These are phyloP conservation scores for Ophiostoma ulmi DNA, from an alignment of 2,329 filamentous ascomycete genomes.

Conservation along the genomic window DNA sequence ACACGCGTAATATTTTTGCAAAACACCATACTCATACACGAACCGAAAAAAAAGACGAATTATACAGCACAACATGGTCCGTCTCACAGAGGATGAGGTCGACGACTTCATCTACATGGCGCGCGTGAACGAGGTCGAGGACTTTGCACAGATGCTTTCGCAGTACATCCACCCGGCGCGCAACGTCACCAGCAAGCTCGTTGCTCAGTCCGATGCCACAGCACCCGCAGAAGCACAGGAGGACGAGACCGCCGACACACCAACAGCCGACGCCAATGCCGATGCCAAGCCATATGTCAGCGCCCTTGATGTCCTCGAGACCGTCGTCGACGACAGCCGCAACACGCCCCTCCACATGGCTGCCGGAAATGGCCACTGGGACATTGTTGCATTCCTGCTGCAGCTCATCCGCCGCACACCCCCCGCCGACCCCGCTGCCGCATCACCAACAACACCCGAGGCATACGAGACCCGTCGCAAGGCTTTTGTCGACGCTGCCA, in stretches of 20 bases:
- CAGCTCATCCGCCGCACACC: not conserved
- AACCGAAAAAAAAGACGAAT: not conserved
- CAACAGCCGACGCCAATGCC: not conserved
- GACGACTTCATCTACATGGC: constrained; percentile 89
- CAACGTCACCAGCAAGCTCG: not conserved
- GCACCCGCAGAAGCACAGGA: not conserved
- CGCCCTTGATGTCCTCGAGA: constrained; percentile 56
- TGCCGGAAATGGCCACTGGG: constrained; percentile 75
- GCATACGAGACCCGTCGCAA: not conserved
- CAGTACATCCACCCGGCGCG: constrained; percentile 45
- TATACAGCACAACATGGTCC: constrained; percentile 16
- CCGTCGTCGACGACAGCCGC: constrained; percentile 67
- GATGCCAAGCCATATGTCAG: constrained; percentile 35
- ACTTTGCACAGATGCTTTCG: constrained; percentile 57
- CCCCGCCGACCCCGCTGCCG: constrained; percentile 33
- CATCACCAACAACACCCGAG: constrained; percentile 39
- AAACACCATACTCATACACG: not conserved
- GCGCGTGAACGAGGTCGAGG: constrained; percentile 67
- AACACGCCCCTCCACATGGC: constrained; percentile 89
- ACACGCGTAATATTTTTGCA: too few relatives aligned
- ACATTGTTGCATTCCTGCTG: not conserved
- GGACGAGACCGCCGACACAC: not conserved
- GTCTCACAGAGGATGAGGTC: constrained; percentile 70
- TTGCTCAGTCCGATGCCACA: not conserved
- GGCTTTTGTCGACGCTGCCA: constrained; percentile 61